These are phyloP conservation scores for Pecoramyces ruminantium DNA, from an alignment of 192 early-diverging fungal genomes.

Conservation along the genomic window DNA sequence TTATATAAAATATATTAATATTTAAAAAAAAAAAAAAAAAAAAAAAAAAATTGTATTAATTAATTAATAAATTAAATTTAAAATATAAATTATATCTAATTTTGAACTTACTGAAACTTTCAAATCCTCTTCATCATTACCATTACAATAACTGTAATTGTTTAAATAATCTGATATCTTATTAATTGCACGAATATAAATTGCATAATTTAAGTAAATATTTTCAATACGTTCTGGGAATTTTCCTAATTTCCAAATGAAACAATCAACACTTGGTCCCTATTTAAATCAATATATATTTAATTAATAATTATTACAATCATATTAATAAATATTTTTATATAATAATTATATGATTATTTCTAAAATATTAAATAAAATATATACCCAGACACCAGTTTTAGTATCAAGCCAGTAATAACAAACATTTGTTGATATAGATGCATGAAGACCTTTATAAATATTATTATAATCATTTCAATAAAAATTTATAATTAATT, in stretches of 20 bases:
- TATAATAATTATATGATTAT: too few relatives aligned
- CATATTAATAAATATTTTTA: neutral
- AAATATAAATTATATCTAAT: neutral
- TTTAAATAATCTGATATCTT: slow-evolving; percentile 64
- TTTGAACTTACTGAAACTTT: slow-evolving; percentile 19
- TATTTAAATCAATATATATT: slow-evolving; percentile 5
- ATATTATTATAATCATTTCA: too few relatives aligned
- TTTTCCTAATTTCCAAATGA: slow-evolving; percentile 65
- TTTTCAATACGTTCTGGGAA: slow-evolving; percentile 88
- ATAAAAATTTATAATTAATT: too few relatives aligned
- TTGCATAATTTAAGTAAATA: slow-evolving; percentile 83
- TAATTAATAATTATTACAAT: neutral
- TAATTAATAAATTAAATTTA: slow-evolving; percentile 6
- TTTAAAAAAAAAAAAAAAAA: too few relatives aligned
- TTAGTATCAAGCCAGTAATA: slow-evolving; percentile 77
- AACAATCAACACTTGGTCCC: slow-evolving; percentile 79
- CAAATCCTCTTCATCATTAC: slow-evolving; percentile 28
- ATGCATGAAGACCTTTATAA: slow-evolving; percentile 76
- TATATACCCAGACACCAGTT: slow-evolving; percentile 68
- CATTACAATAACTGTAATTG: slow-evolving; percentile 59
- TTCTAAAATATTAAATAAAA: too few relatives aligned
- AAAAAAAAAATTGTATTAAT: too few relatives aligned
- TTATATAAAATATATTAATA: too few relatives aligned
- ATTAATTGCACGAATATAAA: slow-evolving; percentile 67
- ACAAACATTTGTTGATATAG: slow-evolving; percentile 96